phyloP scores from a whole-genome alignment of 495 filamentous ascomycete genomes.

The Penicillium pancosmium region DNA sequence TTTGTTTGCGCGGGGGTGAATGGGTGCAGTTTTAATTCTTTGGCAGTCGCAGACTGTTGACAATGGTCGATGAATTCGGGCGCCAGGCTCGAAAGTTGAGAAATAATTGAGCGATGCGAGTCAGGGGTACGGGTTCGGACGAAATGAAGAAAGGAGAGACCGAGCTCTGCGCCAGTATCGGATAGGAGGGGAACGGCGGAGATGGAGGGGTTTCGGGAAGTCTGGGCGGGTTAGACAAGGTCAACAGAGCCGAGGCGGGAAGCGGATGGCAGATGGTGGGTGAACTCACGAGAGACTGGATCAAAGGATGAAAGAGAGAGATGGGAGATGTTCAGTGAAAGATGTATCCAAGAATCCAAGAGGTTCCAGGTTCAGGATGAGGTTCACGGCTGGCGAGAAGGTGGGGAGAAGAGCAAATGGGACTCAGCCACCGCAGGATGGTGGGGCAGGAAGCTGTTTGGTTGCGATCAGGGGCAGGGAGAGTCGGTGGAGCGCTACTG shows the following conservation, averaged over 20 bases:
- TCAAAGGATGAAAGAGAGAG: too few relatives aligned
- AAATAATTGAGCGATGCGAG: not conserved
- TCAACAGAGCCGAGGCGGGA: slow-evolving; percentile 8
- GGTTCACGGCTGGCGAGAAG: not conserved
- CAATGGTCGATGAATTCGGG: not conserved
- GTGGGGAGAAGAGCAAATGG: not conserved
- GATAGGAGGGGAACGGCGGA: slow-evolving; percentile 6
- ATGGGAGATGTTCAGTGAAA: not conserved
- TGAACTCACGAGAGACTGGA: not conserved
- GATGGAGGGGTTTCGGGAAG: slow-evolving; percentile 11
- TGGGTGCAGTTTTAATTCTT: not conserved
- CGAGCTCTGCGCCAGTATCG: slow-evolving; percentile 7
- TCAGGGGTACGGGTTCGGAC: not conserved
- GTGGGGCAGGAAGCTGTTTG: slow-evolving; percentile 2
- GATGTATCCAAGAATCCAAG: not conserved
- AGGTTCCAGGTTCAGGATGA: not conserved
- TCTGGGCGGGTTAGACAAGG: not conserved
- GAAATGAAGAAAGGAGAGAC: not conserved
- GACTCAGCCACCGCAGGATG: not conserved
- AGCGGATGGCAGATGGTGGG: not conserved
- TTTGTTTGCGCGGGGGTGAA: slow-evolving; percentile 19
- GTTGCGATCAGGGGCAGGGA: not conserved
- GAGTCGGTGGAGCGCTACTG: not conserved
- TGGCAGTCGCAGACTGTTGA: not conserved
- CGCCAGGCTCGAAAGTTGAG: not conserved